These are phyloP conservation scores for Vitis hybrid DNA, from an alignment of 177 flowering plant genomes.

Conservation along the genomic window DNA sequence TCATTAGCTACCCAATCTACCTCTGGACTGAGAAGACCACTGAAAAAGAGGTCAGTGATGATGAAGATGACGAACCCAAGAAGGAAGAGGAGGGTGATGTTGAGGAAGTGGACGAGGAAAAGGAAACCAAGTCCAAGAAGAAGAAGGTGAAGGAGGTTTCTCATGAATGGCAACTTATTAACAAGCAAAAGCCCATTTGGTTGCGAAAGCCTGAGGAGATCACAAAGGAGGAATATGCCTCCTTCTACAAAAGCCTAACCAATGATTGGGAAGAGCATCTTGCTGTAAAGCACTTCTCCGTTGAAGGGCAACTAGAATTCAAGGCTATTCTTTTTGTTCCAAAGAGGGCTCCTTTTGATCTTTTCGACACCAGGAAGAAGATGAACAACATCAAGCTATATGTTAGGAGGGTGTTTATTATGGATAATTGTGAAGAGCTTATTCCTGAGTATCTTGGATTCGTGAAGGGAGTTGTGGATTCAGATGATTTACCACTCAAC, in stretches of 20 bases:
- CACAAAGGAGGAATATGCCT: slow-evolving; percentile 26
- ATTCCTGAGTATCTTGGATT: slow-evolving; percentile 30
- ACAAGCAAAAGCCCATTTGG: slow-evolving; percentile 36
- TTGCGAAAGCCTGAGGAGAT: slow-evolving; percentile 31
- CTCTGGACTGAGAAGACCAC: slow-evolving; percentile 40
- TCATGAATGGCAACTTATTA: slow-evolving; percentile 27
- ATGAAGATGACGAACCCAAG: slow-evolving; percentile 27
- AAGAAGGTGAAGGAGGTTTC: slow-evolving; percentile 32
- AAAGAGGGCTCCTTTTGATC: slow-evolving; percentile 32
- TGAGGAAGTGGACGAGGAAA: slow-evolving; percentile 27
- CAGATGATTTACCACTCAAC: slow-evolving; percentile 58
- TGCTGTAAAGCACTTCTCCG: slow-evolving; percentile 31
- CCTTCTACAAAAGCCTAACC: slow-evolving; percentile 32
- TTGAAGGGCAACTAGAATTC: slow-evolving; percentile 38
- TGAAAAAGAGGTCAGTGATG: slow-evolving; percentile 39
- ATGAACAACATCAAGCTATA: slow-evolving; percentile 30
- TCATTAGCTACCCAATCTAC: slow-evolving; percentile 41
- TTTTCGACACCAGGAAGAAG: slow-evolving; percentile 29
- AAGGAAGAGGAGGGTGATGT: slow-evolving; percentile 34
- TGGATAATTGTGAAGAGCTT: slow-evolving; percentile 28
- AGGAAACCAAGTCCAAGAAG: slow-evolving; percentile 24
- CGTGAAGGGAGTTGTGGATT: slow-evolving; percentile 32
- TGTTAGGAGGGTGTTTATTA: slow-evolving; percentile 26
- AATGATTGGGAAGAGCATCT: slow-evolving; percentile 36
- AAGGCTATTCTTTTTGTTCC: slow-evolving; percentile 33